Evolutionary conservation across 352 stramenopile genomes (phyloP), one percentile per base, ranked within the genome.

Genomic region (Aphanomyces euteiches): DNA sequence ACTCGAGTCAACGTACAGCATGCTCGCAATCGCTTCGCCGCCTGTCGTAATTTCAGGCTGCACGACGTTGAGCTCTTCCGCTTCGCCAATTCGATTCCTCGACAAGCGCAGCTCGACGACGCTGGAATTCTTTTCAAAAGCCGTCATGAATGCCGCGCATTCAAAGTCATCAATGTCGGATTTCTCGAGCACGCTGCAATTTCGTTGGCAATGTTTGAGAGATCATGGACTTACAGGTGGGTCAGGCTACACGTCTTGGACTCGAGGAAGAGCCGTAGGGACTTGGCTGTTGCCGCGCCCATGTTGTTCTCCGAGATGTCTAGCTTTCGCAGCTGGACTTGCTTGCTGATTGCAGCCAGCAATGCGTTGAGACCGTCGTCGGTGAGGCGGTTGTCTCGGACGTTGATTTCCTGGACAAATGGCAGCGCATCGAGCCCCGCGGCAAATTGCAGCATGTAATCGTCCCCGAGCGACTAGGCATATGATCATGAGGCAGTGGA

Each of bases 161-260:
- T 97, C 90, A 50, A 76, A 78, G 64, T 97, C 89, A 56, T 96
- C 89, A 45, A 97, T 92, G 67, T 96, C 90, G 0, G 85, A 87
- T 41, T 90, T 90, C 45, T 91, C 83, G 15, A 97, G 71, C 5
- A 85, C 56, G 21, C 64, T 70, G 47, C 7, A 15, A 38, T 12
- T 1, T 19, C 37, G 54, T n/a, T 37, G 19, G 17, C 19, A 37
- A 12, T 61, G 28, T 5, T 61, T 59, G 8, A 61, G 8, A 61
- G 63, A 10, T 5, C 13, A 7, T 13, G 15, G 34, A 28, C 47
- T 17, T 60, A 74, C 37, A 97, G 74, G 15, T 75, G 79, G 47
- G 79, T 78, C 13, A 97, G 72, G 3, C 75, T 84, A 57, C 90
- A 96, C 41, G 75, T 67, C 13, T 73, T 38, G 2, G 78, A 88